Evolutionary conservation across 2,329 filamentous ascomycete genomes (phyloP), one percentile per base, ranked within the genome.

Genomic region (Chaetomiaceae sp.): DNA sequence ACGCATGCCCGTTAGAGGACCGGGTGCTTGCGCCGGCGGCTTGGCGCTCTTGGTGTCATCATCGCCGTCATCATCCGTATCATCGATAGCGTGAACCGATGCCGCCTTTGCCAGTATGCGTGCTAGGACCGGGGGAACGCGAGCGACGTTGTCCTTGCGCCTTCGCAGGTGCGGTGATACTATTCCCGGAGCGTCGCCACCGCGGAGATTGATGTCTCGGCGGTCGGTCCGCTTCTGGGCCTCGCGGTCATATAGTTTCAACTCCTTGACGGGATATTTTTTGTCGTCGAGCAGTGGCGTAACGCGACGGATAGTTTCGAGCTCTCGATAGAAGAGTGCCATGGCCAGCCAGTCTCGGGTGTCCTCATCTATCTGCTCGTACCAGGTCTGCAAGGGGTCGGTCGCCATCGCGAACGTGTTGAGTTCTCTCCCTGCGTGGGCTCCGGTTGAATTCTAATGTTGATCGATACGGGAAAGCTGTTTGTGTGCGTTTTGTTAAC

Each of bases 301-400:
- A 1, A 51, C 40, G 9, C 52, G 52, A 5, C 30, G 27, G 44
- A 61, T 60, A 11, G 45, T 57, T 11, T 60, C 20, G 30, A 61
- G 56, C 10, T 60, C 58, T 0, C 36, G 11, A n/a, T 57, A 55
- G 40, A 46, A 58, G 5, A 54, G 29, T 10, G 14, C 3, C 2
- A 18, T 30, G 9, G 52, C 46, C 5, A 54, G 41, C 30, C 20
- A 18, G 5, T 54, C 52, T 3, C 25, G 40, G 1, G 21, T 37
- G 4, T 34, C 25, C 4, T 54, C 41, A 21, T 30, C 27, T n/a
- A n/a, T n/a, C n/a, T n/a, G n/a, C n/a, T n/a, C n/a, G n/a, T n/a
- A n/a, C n/a, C n/a, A n/a, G n/a, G n/a, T n/a, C n/a, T n/a, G n/a
- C n/a, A n/a, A n/a, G n/a, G n/a, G n/a, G n/a, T n/a, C n/a, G n/a